A percentile compares a stretch with the other conserved stretches of the same genome.
Evolutionary conservation across 2,329 filamentous ascomycete species (phyloP).

Genomic region (Epichloe scottii): DNA sequence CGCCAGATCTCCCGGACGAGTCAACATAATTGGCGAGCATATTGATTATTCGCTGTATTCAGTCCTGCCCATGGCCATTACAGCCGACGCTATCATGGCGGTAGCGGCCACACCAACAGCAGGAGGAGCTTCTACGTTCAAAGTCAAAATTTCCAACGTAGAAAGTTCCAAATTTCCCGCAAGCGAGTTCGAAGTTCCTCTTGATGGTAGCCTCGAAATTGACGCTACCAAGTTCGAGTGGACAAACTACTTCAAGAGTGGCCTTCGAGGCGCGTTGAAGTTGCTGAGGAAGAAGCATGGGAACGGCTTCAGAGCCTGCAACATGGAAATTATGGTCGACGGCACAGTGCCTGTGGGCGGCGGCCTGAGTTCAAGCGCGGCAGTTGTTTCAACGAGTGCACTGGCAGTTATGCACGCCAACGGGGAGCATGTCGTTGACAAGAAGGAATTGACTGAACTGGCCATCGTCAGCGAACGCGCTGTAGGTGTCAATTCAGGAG

Average conservation of each 20-base stretch:
- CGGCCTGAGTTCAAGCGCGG: constrained; percentile 85
- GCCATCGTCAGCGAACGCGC: constrained; percentile 89
- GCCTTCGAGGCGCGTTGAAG: constrained; percentile 68
- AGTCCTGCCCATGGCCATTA: constrained; percentile 90
- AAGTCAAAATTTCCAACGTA: constrained; percentile 70
- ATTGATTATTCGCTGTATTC: constrained; percentile 98
- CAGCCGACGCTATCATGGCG: constrained; percentile 79
- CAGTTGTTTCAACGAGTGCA: constrained; percentile 82
- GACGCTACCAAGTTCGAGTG: constrained; percentile 80
- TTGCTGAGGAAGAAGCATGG: constrained; percentile 58
- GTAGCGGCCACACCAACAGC: constrained; percentile 46
- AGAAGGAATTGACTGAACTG: constrained; percentile 82
- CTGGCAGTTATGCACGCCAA: constrained; percentile 82
- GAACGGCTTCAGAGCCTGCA: constrained; percentile 47
- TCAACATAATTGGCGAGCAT: constrained; percentile 98
- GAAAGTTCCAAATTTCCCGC: constrained; percentile 62
- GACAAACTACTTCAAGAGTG: constrained; percentile 98
- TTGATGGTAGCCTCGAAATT: constrained; percentile 56
- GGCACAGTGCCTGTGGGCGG: constrained; percentile 87
- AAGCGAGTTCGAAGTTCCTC: constrained; percentile 60
- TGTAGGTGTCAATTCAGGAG: constrained; percentile 93
- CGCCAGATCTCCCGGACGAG: constrained; percentile 79
- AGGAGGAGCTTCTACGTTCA: constrained; percentile 41
- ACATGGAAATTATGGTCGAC: constrained; percentile 82
- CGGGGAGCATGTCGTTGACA: constrained; percentile 65